phyloP scores from a whole-genome alignment of 2,329 filamentous ascomycete species.

The Nannizziopsis arthrosporioides region DNA sequence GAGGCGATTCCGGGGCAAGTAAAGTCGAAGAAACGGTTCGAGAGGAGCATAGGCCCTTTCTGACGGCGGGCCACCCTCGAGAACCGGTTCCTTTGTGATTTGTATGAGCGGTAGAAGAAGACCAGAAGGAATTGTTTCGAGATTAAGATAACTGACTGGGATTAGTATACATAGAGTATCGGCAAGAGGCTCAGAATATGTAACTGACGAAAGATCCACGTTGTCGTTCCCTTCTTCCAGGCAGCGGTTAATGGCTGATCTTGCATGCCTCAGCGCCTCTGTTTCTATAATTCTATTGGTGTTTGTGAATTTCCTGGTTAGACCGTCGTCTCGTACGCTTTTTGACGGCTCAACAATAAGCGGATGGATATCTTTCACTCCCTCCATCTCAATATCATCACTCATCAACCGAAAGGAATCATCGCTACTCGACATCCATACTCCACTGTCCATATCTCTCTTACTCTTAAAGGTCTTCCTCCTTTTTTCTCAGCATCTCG shows the following conservation, averaged over 20 bases:
- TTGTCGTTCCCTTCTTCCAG: conserved; percentile 35
- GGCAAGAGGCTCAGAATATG: neutral
- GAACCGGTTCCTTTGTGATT: conserved; percentile 30
- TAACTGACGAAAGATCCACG: conserved; percentile 35
- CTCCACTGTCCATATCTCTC: conserved; percentile 36
- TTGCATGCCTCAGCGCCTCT: conserved; percentile 28
- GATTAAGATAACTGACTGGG: conserved; percentile 23
- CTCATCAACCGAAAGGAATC: conserved; percentile 17
- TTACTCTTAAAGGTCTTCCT: conserved; percentile 35
- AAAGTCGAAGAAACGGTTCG: conserved; percentile 34
- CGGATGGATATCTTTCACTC: neutral
- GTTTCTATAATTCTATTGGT: conserved; percentile 24
- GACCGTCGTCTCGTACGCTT: neutral
- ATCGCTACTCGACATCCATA: conserved; percentile 38
- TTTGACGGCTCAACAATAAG: neutral
- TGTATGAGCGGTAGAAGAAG: conserved; percentile 30
- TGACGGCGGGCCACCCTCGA: conserved; percentile 24
- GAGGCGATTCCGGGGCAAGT: conserved; percentile 34
- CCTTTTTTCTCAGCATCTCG: conserved; percentile 31
- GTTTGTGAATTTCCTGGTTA: conserved; percentile 1
- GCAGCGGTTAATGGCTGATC: conserved; percentile 30
- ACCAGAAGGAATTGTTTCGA: conserved; percentile 24
- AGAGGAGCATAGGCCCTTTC: conserved; percentile 31
- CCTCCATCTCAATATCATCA: conserved; percentile 6
- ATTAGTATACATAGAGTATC: neutral